A percentile compares a stretch with the other conserved stretches of the same genome.
Evolutionary conservation across 352 stramenopile genomes (phyloP).

Genomic region (Phytopythium vexans): DNA sequence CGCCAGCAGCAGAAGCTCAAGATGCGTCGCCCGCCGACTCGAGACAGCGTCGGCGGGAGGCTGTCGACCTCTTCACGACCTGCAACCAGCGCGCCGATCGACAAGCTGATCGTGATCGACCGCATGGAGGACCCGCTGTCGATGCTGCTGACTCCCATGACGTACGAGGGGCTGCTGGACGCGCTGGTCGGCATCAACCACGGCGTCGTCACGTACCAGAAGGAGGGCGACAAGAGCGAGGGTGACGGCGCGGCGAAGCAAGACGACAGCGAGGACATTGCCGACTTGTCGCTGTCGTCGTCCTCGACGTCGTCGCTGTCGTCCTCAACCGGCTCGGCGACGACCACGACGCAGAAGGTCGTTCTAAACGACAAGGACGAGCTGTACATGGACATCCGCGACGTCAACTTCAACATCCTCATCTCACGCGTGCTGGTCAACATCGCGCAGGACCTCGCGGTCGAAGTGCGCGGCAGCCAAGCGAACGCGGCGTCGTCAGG

Average conservation of each 20-base stretch:
- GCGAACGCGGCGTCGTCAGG: constrained; percentile 16
- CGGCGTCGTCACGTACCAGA: constrained; percentile 61
- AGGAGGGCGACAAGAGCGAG: constrained; percentile 24
- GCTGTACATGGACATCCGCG: constrained; percentile 65
- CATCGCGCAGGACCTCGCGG: constrained; percentile 50
- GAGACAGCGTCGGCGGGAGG: background rate
- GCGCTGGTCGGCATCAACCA: constrained; percentile 71
- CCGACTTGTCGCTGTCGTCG: background rate
- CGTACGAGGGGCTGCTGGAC: constrained; percentile 79
- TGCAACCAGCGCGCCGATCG: constrained; percentile 16
- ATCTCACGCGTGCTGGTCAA: constrained; percentile 45
- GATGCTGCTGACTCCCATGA: constrained; percentile 82
- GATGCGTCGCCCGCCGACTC: constrained; percentile 11
- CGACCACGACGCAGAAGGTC: constrained; percentile 37
- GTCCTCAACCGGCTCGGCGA: background rate
- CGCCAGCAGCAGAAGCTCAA: constrained; percentile 29
- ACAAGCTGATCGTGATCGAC: constrained; percentile 69
- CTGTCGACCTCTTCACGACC: background rate
- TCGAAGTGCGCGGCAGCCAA: constrained; percentile 36
- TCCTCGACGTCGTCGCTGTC: constrained; percentile 1
- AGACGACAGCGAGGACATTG: constrained; percentile 1
- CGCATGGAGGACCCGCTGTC: constrained; percentile 77
- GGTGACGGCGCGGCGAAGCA: constrained; percentile 2
- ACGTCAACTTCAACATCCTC: constrained; percentile 79
- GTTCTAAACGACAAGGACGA: constrained; percentile 70